Percentiles rank a stretch among this genome's conserved stretches.
Evolutionary conservation across 2,329 filamentous ascomycete species (phyloP).

Genomic region (Trichoderma cornu-damae): DNA sequence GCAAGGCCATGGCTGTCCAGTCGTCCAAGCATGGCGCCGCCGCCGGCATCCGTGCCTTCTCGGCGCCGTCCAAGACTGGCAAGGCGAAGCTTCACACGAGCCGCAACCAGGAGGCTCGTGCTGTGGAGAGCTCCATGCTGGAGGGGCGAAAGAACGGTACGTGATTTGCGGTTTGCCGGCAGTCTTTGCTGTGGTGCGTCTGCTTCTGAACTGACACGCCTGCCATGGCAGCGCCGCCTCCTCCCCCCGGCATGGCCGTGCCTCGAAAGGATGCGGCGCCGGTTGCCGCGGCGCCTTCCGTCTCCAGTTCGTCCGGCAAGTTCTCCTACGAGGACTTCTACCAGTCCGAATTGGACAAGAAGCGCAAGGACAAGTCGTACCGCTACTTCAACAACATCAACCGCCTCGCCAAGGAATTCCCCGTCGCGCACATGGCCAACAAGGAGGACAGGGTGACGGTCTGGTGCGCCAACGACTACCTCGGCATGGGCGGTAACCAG

Average conservation of each 20-base stretch:
- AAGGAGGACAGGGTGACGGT: conserved; percentile 86
- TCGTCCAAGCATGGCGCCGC: conserved; percentile 51
- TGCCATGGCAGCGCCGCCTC: conserved; percentile 17
- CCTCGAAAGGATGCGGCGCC: conserved; percentile 19
- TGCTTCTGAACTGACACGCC: not conserved
- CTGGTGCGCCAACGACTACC: conserved; percentile 99
- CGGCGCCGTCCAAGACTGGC: conserved; percentile 43
- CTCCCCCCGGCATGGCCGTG: conserved; percentile 23
- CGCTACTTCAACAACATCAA: conserved; percentile 99
- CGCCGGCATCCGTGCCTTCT: conserved; percentile 48
- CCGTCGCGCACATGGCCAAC: conserved; percentile 82
- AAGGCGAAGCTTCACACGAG: conserved; percentile 80
- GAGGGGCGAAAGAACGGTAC: conserved; percentile 47
- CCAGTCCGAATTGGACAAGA: conserved; percentile 84
- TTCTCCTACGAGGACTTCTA: conserved; percentile 95
- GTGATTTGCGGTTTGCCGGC: too few species aligned
- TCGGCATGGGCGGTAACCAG: conserved; percentile 92
- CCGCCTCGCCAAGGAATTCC: conserved; percentile 91
- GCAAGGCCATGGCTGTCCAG: conserved; percentile 91
- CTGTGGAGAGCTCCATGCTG: conserved; percentile 59
- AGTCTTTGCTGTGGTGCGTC: not conserved
- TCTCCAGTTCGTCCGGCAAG: conserved; percentile 42
- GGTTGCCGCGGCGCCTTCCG: conserved; percentile 18
- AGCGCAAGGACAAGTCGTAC: conserved; percentile 99
- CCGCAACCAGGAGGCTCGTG: conserved; percentile 68